Evolutionary conservation across 768 basidiomycete genomes (phyloP).

Genomic region (Rhodotorula taiwanensis): DNA sequence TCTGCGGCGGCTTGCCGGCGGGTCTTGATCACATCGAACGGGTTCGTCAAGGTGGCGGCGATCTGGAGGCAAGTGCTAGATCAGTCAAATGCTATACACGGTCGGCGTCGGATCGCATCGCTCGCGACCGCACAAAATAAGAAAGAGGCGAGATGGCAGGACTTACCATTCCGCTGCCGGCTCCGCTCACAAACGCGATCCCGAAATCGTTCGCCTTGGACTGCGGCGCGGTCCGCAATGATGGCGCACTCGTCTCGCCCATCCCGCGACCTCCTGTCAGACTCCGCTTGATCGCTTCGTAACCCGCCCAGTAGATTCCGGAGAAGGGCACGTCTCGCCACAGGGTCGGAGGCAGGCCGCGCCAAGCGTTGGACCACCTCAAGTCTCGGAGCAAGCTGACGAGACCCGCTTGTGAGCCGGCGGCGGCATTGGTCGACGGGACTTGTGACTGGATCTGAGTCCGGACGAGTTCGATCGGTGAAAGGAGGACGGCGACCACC

Average conservation of each 20-base stretch:
- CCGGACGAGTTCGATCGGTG: constrained; percentile 85
- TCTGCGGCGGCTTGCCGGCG: constrained; percentile 64
- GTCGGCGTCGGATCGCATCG: too few species aligned
- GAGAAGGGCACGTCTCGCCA: constrained; percentile 98
- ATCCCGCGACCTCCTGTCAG: constrained; percentile 48
- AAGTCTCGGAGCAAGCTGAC: constrained; percentile 58
- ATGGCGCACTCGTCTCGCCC: constrained; percentile 45
- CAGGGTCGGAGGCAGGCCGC: constrained; percentile 81
- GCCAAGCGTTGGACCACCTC: constrained; percentile 62
- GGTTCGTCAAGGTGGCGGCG: constrained; percentile 81
- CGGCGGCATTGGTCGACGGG: too few species aligned
- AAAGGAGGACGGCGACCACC: constrained; percentile 65
- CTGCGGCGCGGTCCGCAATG: constrained; percentile 37
- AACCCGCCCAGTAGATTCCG: constrained; percentile 93
- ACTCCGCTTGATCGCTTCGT: constrained; percentile 69
- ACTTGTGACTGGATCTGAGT: constrained; percentile 78
- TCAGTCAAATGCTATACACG: not conserved
- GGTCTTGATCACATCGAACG: constrained; percentile 95
- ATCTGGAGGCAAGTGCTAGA: constrained; percentile 29
- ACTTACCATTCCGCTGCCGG: constrained; percentile 65
- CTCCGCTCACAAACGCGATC: constrained; percentile 82
- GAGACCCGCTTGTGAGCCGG: constrained; percentile 55
- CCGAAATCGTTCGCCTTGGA: constrained; percentile 29
- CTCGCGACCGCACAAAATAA: too few species aligned
- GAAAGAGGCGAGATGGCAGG: constrained; percentile 37